Evolutionary conservation across 2,329 filamentous ascomycete genomes (phyloP), one percentile per base, ranked within the genome.

Genomic region (Piedraia hortae): DNA sequence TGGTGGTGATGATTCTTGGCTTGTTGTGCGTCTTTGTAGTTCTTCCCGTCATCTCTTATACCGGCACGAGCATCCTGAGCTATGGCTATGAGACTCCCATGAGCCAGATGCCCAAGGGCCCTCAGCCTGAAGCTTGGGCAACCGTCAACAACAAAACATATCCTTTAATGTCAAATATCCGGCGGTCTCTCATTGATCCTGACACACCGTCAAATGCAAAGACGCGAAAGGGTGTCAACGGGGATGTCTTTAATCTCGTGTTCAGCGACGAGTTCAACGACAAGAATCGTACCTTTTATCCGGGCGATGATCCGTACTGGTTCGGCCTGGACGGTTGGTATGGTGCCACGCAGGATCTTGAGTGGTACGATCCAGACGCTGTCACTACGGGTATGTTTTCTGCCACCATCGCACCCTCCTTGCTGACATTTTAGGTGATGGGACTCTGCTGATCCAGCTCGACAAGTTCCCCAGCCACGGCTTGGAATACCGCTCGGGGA

Each of bases 221-320:
- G 37, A 54, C 43, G 0, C 46, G 48, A 25, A 47, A 36, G 12
- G 50, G 52, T 6, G 41, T 54, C 12, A 44, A 53, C 26, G 50
- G 49, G 5, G 46, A 51, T 14, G 43, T 45, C 4, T 39, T 55
- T 14, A 44, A 49, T 7, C 34, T 61, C 3, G 54, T 60, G 1
- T 61, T 60, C 33, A 59, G 54, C 26, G 57, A 62, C 26, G 57
- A 61, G 28, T 61, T 61, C 38, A 59, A 59, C 27, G 39, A 46
- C 5, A 37, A 50, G 17, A 53, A 54, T 23, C 42, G 56, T 14
- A 56, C 54, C 0, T 61, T 62, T 31, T 61, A 59, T 28, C 45
- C 50, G 14, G 56, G 55, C n/a, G 57, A 61, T 29, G 57, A 61
- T 31, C 54, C 56, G 1, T 62, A 51, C 34, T 61, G 51, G 44